Percentiles rank a stretch among this genome's conserved stretches.
Evolutionary conservation across 2,329 filamentous ascomycete species (phyloP).

Genomic region (Alternaria sp.): DNA sequence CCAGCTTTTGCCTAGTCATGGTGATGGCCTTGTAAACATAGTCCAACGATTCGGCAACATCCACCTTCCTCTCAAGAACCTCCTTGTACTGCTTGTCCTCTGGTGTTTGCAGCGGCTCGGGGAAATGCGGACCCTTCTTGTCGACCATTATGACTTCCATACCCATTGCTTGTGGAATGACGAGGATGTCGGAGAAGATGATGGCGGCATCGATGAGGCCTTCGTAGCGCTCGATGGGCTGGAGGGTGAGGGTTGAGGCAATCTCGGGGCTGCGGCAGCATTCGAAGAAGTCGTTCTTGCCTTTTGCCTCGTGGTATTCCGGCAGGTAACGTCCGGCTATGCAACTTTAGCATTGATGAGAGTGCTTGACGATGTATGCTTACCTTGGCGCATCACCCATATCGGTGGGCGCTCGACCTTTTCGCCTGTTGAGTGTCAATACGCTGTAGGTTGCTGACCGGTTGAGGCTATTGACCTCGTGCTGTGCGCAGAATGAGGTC

Average conservation of each 20-base stretch:
- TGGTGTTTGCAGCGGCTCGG: slow-evolving; percentile 78
- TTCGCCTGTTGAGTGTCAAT: slow-evolving; percentile 66
- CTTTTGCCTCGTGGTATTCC: slow-evolving; percentile 97
- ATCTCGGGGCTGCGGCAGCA: slow-evolving; percentile 94
- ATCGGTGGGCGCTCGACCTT: slow-evolving; percentile 90
- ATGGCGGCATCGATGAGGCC: slow-evolving; percentile 95
- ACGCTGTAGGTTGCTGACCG: background rate
- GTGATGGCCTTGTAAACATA: slow-evolving; percentile 98
- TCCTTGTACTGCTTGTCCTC: slow-evolving; percentile 82
- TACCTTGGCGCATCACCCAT: slow-evolving; percentile 99
- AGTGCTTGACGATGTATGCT: slow-evolving; percentile 3
- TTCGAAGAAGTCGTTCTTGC: slow-evolving; percentile 90
- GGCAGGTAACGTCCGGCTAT: slow-evolving; percentile 94
- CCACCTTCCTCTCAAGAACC: slow-evolving; percentile 77
- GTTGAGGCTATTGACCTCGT: slow-evolving; percentile 67
- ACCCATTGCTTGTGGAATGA: slow-evolving; percentile 96
- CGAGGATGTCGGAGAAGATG: slow-evolving; percentile 98
- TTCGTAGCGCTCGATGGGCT: slow-evolving; percentile 89
- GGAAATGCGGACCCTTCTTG: slow-evolving; percentile 95
- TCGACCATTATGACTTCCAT: slow-evolving; percentile 99
- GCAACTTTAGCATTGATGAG: slow-evolving; percentile 13
- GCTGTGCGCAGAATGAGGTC: slow-evolving; percentile 90
- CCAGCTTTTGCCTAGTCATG: slow-evolving; percentile 83
- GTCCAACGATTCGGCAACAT: slow-evolving; percentile 81
- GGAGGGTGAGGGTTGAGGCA: slow-evolving; percentile 89